Conservation (phyloP, 2,329 filamentous ascomycete genomes). For the Curvularia sp. region DNA sequence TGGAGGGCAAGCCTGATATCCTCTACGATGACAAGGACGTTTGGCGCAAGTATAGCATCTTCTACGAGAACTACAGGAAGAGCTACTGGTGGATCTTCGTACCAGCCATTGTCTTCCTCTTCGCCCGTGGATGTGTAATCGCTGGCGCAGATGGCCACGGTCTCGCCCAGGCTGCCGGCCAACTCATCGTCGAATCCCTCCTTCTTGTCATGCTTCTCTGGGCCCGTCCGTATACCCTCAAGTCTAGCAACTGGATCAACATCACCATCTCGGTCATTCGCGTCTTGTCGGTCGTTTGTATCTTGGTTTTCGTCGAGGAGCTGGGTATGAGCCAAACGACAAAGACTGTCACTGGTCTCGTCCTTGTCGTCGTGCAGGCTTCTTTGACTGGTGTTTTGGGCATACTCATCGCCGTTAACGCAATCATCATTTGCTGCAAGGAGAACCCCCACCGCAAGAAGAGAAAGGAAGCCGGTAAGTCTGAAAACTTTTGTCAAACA, state of each 20-base stretch:
- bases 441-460: slow-evolving; percentile 90
- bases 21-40: slow-evolving; percentile 89
- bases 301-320: slow-evolving; percentile 92
- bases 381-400: slow-evolving; percentile 82
- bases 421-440: slow-evolving; percentile 80
- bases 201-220: slow-evolving; percentile 83
- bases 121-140: slow-evolving; percentile 85
- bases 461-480: slow-evolving; percentile 87
- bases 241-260: slow-evolving; percentile 90
- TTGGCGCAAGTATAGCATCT: slow-evolving; percentile 95
- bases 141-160: slow-evolving; percentile 87
- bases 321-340: slow-evolving; percentile 89
- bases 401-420: slow-evolving; percentile 88
- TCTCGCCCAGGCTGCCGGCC: slow-evolving; percentile 77
- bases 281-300: slow-evolving; percentile 85
- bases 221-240: slow-evolving; percentile 85
- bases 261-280: slow-evolving; percentile 89
- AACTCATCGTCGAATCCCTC: slow-evolving; percentile 80
- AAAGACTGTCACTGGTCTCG: slow-evolving; percentile 92
- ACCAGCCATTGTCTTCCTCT: slow-evolving; percentile 86
- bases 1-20: slow-evolving; percentile 73
- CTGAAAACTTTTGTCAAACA: neutral
- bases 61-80: slow-evolving; percentile 95
- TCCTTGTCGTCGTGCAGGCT: slow-evolving; percentile 89
- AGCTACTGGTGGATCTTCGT: slow-evolving; percentile 98